These are phyloP conservation scores for Trichothecium sympodiale DNA, from an alignment of 2,329 filamentous ascomycete genomes.

Conservation along the genomic window DNA sequence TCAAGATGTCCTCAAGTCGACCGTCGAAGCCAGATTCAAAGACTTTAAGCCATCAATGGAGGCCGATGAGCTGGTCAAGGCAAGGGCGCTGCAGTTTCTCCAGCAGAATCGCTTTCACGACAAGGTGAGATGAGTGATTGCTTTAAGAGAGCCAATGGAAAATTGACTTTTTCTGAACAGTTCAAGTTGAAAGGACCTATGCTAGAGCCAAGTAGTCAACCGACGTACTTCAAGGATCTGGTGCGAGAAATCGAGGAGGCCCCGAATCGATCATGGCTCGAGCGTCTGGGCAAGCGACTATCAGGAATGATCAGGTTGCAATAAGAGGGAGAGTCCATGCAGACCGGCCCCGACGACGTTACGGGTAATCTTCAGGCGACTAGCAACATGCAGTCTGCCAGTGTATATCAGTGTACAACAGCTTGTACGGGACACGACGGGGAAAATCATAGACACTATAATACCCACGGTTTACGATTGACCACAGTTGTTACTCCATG, in stretches of 20 bases:
- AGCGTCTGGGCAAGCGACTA: slow-evolving; percentile 40
- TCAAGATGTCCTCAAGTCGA: slow-evolving; percentile 38
- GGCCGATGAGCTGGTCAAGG: slow-evolving; percentile 41
- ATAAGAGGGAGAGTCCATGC: slow-evolving; percentile 17
- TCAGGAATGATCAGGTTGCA: slow-evolving; percentile 49
- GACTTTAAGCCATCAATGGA: slow-evolving; percentile 25
- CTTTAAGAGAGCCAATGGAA: too few relatives aligned
- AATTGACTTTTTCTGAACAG: slow-evolving; percentile 10
- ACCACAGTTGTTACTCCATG: too few relatives aligned
- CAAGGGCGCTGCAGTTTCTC: slow-evolving; percentile 48
- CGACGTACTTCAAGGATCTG: slow-evolving; percentile 51
- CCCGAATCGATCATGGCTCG: slow-evolving; percentile 43
- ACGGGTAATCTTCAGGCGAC: too few relatives aligned
- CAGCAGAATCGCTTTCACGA: slow-evolving; percentile 48
- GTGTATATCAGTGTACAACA: too few relatives aligned
- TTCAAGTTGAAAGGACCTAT: slow-evolving; percentile 34
- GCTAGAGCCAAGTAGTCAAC: slow-evolving; percentile 49
- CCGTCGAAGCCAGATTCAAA: slow-evolving; percentile 22
- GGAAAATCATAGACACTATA: too few relatives aligned
- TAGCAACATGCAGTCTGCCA: too few relatives aligned
- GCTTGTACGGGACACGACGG: too few relatives aligned
- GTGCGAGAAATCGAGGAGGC: slow-evolving; percentile 52
- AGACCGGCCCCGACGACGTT: too few relatives aligned
- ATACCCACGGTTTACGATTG: too few relatives aligned
- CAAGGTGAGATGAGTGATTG: slow-evolving; percentile 25